phyloP scores from a whole-genome alignment of 371 early-diverging fungal genomes.

The Coemansia sp. region DNA sequence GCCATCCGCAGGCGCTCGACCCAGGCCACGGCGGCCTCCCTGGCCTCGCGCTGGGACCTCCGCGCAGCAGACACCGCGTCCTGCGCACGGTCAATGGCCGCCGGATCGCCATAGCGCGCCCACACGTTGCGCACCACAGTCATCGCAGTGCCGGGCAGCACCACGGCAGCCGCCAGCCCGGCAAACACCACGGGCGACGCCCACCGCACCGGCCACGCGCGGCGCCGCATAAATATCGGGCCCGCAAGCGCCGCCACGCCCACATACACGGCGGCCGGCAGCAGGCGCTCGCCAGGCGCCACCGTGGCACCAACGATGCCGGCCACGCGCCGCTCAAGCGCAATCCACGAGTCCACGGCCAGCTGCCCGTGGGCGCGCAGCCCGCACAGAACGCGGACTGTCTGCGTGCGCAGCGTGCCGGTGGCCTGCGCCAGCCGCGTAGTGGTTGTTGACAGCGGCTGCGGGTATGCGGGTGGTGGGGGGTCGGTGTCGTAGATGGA shows the following conservation, averaged over 20 bases:
- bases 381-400: neutral
- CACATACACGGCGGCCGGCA: conserved; percentile 48
- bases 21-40: neutral
- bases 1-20: conserved; percentile 40
- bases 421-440: conserved; percentile 14
- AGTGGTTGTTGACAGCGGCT: neutral
- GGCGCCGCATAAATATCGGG: conserved; percentile 43
- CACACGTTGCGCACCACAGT: conserved; percentile 32
- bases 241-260: conserved; percentile 48
- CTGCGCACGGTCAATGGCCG: conserved; percentile 13
- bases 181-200: conserved; percentile 44
- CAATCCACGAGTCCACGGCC: conserved; percentile 26
- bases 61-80: conserved; percentile 4
- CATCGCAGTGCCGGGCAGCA: conserved; percentile 43
- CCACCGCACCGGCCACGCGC: conserved; percentile 41
- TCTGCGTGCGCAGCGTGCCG: neutral
- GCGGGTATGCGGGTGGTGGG: too few relatives aligned
- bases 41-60: neutral
- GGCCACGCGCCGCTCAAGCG: conserved; percentile 13
- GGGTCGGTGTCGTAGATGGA: conserved; percentile 26
- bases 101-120: conserved; percentile 45
- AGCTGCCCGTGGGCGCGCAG: conserved; percentile 15
- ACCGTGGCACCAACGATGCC: conserved; percentile 26
- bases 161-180: conserved; percentile 24
- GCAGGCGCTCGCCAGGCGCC: conserved; percentile 33